These are phyloP conservation scores for Mortierella sp. DNA, from an alignment of 371 early-diverging fungal genomes.

Conservation along the genomic window DNA sequence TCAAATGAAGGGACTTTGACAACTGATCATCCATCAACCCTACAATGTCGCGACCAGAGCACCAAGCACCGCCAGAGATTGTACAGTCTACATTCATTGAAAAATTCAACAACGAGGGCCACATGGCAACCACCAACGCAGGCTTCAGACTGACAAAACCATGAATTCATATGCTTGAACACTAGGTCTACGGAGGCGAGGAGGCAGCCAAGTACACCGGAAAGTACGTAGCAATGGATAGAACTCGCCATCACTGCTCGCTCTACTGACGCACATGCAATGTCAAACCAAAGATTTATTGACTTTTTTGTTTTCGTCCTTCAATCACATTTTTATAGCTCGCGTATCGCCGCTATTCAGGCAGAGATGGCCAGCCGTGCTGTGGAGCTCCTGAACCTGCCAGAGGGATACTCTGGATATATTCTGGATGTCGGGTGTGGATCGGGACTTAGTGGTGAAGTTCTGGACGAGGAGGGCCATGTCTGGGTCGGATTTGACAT, in stretches of 20 bases:
- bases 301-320: too few relatives aligned
- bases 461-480: slow-evolving; percentile 94
- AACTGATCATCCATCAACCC: not conserved
- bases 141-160: too few relatives aligned
- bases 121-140: too few relatives aligned
- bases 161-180: too few relatives aligned
- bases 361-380: slow-evolving; percentile 94
- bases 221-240: slow-evolving; percentile 88
- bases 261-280: too few relatives aligned
- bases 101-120: too few relatives aligned
- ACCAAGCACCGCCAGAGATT: slow-evolving; percentile 96
- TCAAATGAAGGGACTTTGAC: too few relatives aligned
- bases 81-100: slow-evolving; percentile 57
- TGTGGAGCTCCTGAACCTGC: slow-evolving; percentile 89
- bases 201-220: slow-evolving; percentile 96
- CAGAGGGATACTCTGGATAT: slow-evolving; percentile 77
- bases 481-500: slow-evolving; percentile 99
- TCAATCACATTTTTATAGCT: slow-evolving; percentile 57
- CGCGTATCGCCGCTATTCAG: slow-evolving; percentile 93
- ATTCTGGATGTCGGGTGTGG: slow-evolving; percentile 99
- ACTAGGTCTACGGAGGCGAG: slow-evolving; percentile 86
- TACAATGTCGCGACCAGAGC: slow-evolving; percentile 93
- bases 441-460: slow-evolving; percentile 95
- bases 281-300: too few relatives aligned
- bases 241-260: too few relatives aligned